A percentile compares a stretch with the other conserved stretches of the same genome.
Evolutionary conservation across 345 rosid genomes (phyloP).

Genomic region (Hibiscus mutabilis): DNA sequence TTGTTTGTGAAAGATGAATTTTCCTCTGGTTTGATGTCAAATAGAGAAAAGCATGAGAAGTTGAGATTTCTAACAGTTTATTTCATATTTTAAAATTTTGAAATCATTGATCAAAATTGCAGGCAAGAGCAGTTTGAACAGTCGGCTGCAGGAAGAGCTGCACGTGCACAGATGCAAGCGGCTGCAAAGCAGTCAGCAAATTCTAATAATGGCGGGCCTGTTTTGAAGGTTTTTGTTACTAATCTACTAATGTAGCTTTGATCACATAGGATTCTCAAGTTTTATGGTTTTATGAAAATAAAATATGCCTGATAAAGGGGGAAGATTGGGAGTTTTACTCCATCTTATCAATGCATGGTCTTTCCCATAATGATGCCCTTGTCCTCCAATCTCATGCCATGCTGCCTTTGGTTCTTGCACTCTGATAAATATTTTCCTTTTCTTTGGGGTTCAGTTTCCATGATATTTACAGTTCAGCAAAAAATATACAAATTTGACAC

Average conservation of each 20-base stretch:
- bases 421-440: background rate
- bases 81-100: background rate
- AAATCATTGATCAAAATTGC: conserved; percentile 14
- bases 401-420: background rate
- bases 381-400: background rate
- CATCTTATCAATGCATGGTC: background rate
- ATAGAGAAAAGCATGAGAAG: too few species aligned
- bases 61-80: background rate
- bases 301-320: background rate
- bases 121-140: conserved; percentile 84
- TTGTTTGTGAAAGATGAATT: background rate
- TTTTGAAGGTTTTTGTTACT: background rate
- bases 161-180: conserved; percentile 61
- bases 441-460: conserved; percentile 5
- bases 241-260: background rate
- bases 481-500: conserved; percentile 7
- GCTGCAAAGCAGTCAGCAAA: conserved; percentile 74
- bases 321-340: background rate
- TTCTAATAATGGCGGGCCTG: conserved; percentile 69
- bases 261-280: background rate
- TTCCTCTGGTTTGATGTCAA: background rate
- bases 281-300: background rate
- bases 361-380: background rate
- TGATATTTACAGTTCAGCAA: background rate
- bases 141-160: conserved; percentile 92